A percentile compares a stretch with the other conserved stretches of the same genome.
phyloP scores from a whole-genome alignment of 2,329 filamentous ascomycete species.

The Ophiosphaerella herpotricha region DNA sequence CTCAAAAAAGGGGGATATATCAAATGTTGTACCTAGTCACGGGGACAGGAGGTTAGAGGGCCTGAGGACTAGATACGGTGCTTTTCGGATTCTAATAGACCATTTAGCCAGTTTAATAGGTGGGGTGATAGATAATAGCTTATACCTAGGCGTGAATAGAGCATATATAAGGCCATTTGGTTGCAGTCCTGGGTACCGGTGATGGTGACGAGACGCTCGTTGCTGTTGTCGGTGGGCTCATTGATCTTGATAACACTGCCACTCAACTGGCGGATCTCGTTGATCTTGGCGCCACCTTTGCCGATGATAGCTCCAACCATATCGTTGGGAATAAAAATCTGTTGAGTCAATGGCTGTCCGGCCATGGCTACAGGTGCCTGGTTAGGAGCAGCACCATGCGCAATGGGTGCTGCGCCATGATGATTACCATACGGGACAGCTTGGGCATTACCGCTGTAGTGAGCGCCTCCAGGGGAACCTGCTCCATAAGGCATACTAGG shows the following conservation, averaged over 20 bases:
- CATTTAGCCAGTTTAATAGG: slow-evolving; percentile 5
- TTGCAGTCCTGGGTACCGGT: slow-evolving; percentile 98
- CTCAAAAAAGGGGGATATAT: no score
- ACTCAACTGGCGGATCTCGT: slow-evolving; percentile 95
- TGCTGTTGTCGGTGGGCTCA: slow-evolving; percentile 98
- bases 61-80: slow-evolving; percentile 63
- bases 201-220: slow-evolving; percentile 95
- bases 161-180: slow-evolving; percentile 99
- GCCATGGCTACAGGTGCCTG: slow-evolving; percentile 68
- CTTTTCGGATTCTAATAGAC: slow-evolving; percentile 70
- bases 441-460: slow-evolving; percentile 78
- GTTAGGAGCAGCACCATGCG: slow-evolving; percentile 70
- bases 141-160: slow-evolving; percentile 93
- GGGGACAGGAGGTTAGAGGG: no score
- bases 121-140: neutral
- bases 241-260: slow-evolving; percentile 99
- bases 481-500: slow-evolving; percentile 79
- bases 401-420: slow-evolving; percentile 54
- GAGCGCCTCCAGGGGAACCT: slow-evolving; percentile 68
- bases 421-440: slow-evolving; percentile 71
- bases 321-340: slow-evolving; percentile 98
- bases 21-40: no score
- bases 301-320: slow-evolving; percentile 99
- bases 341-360: slow-evolving; percentile 85
- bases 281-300: slow-evolving; percentile 98